Evolutionary conservation across 768 basidiomycete species (phyloP).

Genomic region (Termitomyces sp.): DNA sequence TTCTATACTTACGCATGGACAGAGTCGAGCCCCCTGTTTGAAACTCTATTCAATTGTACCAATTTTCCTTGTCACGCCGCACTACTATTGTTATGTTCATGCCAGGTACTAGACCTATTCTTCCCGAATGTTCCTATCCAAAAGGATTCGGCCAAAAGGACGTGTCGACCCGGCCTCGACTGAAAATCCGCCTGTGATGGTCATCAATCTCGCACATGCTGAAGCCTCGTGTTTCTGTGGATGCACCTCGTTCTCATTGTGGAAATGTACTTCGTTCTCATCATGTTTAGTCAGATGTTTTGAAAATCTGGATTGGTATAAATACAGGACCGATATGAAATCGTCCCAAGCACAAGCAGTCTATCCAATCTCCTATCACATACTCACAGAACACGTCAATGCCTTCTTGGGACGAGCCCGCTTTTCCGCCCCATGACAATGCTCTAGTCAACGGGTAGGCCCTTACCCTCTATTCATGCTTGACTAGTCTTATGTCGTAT

Average conservation of each 20-base stretch:
- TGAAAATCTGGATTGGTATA: neutral
- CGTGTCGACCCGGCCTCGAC: neutral
- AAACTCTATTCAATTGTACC: neutral
- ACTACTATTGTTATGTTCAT: neutral
- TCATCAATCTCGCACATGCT: neutral
- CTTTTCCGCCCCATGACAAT: slow-evolving; percentile 4
- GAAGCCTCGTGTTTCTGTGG: neutral
- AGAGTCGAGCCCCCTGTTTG: neutral
- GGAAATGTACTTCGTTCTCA: neutral
- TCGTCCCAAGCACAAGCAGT: neutral
- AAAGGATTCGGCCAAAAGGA: neutral
- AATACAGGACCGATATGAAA: neutral
- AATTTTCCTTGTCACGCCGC: neutral
- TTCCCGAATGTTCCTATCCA: neutral
- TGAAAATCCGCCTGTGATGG: neutral
- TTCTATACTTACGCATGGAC: neutral
- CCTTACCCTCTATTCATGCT: neutral
- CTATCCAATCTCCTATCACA: neutral
- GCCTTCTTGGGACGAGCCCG: neutral
- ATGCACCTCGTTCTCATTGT: neutral
- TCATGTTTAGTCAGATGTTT: neutral
- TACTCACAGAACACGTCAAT: neutral
- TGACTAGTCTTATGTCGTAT: neutral
- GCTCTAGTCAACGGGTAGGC: neutral
- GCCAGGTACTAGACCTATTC: neutral